phyloP scores from a whole-genome alignment of 2,329 filamentous ascomycete genomes.

The Arachnopeziza araneosa region DNA sequence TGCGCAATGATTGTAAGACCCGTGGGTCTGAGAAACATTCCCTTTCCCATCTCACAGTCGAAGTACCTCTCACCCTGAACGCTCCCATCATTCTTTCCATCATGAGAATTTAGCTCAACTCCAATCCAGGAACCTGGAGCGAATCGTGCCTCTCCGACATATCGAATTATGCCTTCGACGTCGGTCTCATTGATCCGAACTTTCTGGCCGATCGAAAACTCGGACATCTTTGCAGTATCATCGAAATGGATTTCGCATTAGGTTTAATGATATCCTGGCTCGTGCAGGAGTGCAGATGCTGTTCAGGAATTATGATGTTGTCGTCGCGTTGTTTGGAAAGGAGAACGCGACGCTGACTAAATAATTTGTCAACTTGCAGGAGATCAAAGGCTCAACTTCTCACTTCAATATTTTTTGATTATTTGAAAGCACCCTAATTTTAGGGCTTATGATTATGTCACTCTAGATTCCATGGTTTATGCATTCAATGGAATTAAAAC shows the following conservation, averaged over 20 bases:
- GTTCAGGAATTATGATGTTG: neutral
- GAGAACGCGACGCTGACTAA: neutral
- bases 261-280: neutral
- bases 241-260: conserved; percentile 10
- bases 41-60: conserved; percentile 67
- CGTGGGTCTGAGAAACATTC: conserved; percentile 79
- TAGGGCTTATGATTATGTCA: too few relatives aligned
- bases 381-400: too few relatives aligned
- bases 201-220: conserved; percentile 42
- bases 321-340: neutral
- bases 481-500: too few relatives aligned
- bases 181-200: conserved; percentile 69
- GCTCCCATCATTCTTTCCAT: conserved; percentile 90
- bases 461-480: too few relatives aligned
- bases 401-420: too few relatives aligned
- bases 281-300: neutral
- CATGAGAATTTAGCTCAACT: conserved; percentile 74
- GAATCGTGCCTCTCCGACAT: conserved; percentile 74
- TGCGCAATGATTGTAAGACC: conserved; percentile 58
- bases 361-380: neutral
- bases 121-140: conserved; percentile 82
- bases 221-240: conserved; percentile 42
- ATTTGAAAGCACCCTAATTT: too few relatives aligned
- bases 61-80: conserved; percentile 88
- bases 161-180: conserved; percentile 72